A percentile compares a stretch with the other conserved stretches of the same genome.
These are phyloP conservation scores for Ensete ventricosum DNA, from an alignment of 176 grass and related monocot genomes.

Conservation along the genomic window DNA sequence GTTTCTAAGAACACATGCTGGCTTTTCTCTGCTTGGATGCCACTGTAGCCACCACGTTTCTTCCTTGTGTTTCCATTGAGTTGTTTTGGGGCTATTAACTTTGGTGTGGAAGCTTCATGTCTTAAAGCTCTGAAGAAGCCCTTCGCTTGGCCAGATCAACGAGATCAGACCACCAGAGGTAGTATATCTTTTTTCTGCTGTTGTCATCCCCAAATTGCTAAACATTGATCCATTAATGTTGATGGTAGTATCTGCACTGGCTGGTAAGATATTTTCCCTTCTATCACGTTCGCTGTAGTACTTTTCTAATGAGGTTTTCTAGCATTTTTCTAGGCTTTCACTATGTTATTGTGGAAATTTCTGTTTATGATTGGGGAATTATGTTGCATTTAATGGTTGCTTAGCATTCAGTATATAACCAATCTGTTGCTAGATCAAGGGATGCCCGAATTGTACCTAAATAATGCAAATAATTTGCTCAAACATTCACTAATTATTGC, in stretches of 20 bases:
- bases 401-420: too few relatives aligned
- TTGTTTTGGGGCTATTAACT: slow-evolving; percentile 2
- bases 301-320: background rate
- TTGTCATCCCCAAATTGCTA: slow-evolving; percentile 2
- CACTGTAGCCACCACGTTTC: slow-evolving; percentile 30
- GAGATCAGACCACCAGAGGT: slow-evolving; percentile 24
- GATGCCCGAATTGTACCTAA: background rate
- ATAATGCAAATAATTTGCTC: slow-evolving; percentile 5
- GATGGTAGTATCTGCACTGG: background rate
- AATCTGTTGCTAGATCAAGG: too few relatives aligned
- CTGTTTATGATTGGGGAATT: background rate
- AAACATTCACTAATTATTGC: slow-evolving; percentile 3
- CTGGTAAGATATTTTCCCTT: background rate
- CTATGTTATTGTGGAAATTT: too few relatives aligned
- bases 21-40: slow-evolving; percentile 1
- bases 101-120: slow-evolving; percentile 9
- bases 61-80: slow-evolving; percentile 1
- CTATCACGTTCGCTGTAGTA: background rate
- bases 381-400: background rate
- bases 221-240: background rate
- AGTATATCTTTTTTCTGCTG: slow-evolving; percentile 11
- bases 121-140: slow-evolving; percentile 18
- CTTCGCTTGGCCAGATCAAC: slow-evolving; percentile 26
- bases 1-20: too few relatives aligned
- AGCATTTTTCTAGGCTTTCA: background rate